A percentile compares a stretch with the other conserved stretches of the same genome.
Evolutionary conservation across 2,329 filamentous ascomycete genomes (phyloP).

Genomic region (Aspergillus sp.): DNA sequence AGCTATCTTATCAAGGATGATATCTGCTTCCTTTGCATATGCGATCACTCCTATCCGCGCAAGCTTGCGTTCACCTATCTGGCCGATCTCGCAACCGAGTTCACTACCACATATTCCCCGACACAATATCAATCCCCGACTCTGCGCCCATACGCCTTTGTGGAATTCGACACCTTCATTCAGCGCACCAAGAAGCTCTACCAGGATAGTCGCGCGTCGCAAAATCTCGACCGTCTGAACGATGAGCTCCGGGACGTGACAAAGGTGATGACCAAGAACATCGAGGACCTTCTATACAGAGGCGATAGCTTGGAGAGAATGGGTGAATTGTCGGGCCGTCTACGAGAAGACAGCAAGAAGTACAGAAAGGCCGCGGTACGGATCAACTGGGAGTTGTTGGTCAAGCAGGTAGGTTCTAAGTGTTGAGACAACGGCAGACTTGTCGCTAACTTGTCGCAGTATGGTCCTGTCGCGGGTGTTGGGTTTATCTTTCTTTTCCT

Average conservation of each 20-base stretch:
- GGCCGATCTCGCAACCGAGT: slow-evolving; percentile 85
- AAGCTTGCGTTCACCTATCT: slow-evolving; percentile 99
- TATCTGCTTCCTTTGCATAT: slow-evolving; percentile 90
- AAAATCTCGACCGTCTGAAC: slow-evolving; percentile 93
- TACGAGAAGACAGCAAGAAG: slow-evolving; percentile 92
- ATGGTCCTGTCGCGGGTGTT: slow-evolving; percentile 83
- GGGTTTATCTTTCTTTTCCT: slow-evolving; percentile 82
- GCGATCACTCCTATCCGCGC: slow-evolving; percentile 89
- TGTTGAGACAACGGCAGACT: neutral
- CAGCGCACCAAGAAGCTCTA: slow-evolving; percentile 90
- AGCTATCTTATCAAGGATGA: slow-evolving; percentile 84
- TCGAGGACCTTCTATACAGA: slow-evolving; percentile 93
- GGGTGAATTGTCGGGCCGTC: slow-evolving; percentile 86
- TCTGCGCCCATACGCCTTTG: slow-evolving; percentile 90
- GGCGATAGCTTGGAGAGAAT: slow-evolving; percentile 94
- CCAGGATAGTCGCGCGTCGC: slow-evolving; percentile 83
- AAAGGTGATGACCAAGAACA: slow-evolving; percentile 99
- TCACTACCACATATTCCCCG: slow-evolving; percentile 78
- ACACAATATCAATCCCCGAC: slow-evolving; percentile 71
- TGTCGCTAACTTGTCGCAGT: slow-evolving; percentile 52
- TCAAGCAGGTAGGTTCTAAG: slow-evolving; percentile 70
- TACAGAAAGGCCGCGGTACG: slow-evolving; percentile 88
- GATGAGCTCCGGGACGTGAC: slow-evolving; percentile 97
- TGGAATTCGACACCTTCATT: slow-evolving; percentile 98
- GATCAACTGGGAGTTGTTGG: slow-evolving; percentile 95